phyloP scores from a whole-genome alignment of 495 filamentous ascomycete genomes.

The Xylaria curta region DNA sequence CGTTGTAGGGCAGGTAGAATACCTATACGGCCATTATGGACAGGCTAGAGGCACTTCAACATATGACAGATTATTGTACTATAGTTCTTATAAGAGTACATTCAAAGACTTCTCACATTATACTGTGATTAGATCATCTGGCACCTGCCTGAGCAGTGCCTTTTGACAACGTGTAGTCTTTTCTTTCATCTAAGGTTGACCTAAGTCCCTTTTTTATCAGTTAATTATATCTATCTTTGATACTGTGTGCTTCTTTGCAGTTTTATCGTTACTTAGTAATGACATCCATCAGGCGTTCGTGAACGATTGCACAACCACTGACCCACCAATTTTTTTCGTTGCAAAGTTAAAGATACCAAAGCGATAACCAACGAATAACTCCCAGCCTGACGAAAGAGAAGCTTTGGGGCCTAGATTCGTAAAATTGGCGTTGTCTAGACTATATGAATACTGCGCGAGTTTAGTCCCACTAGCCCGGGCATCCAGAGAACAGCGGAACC shows the following conservation, averaged over 20 bases:
- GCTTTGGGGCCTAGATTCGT: constrained; percentile 49
- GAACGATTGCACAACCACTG: constrained; percentile 49
- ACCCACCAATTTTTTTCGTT: constrained; percentile 58
- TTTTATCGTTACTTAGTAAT: neutral
- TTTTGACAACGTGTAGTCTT: too few relatives aligned
- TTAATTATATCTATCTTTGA: neutral
- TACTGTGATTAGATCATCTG: too few relatives aligned
- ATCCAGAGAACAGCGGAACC: constrained; percentile 44
- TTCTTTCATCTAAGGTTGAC: too few relatives aligned
- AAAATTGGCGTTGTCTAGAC: constrained; percentile 55
- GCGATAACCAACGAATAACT: constrained; percentile 62
- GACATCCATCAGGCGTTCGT: neutral
- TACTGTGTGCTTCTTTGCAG: neutral
- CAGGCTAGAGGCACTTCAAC: too few relatives aligned
- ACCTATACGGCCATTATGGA: too few relatives aligned
- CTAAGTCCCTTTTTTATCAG: too few relatives aligned
- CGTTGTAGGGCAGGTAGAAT: too few relatives aligned
- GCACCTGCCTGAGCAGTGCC: too few relatives aligned
- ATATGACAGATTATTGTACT: too few relatives aligned
- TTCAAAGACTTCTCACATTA: too few relatives aligned
- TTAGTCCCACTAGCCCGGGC: constrained; percentile 26
- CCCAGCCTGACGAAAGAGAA: constrained; percentile 53
- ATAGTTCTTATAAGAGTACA: too few relatives aligned
- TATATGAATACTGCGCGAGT: constrained; percentile 57
- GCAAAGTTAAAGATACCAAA: constrained; percentile 66